Evolutionary conservation across 1,139 yeast genomes (phyloP).

Genomic region (Saccharomyces hybrid): DNA sequence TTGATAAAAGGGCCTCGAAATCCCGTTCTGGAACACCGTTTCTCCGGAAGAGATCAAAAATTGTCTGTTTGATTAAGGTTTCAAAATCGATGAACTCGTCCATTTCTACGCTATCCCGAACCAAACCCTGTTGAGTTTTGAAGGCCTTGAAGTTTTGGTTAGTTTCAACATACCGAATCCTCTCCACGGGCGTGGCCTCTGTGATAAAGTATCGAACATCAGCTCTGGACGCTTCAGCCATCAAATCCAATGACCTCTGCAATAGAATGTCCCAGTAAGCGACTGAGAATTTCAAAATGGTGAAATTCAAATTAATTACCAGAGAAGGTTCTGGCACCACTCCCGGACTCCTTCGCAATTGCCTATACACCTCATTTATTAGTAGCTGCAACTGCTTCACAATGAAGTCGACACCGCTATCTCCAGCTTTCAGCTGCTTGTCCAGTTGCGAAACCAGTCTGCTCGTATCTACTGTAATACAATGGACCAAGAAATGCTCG

Average conservation of each 20-base stretch:
- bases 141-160: constrained; percentile 6
- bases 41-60: constrained; percentile 7
- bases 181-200: constrained; percentile 7
- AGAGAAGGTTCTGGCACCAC: neutral
- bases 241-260: neutral
- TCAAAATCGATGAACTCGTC: constrained; percentile 9
- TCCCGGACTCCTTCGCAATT: neutral
- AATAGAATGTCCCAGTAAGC: constrained; percentile 11
- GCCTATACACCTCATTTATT: neutral
- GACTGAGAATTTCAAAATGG: constrained; percentile 8
- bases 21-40: constrained; percentile 9
- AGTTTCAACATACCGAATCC: constrained; percentile 7
- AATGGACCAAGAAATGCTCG: neutral
- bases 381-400: neutral
- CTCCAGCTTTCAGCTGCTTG: neutral
- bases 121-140: neutral
- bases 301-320: constrained; percentile 8
- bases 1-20: constrained; percentile 7
- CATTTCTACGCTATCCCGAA: neutral
- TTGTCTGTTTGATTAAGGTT: constrained; percentile 8
- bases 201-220: constrained; percentile 6
- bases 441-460: neutral
- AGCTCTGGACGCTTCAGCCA: neutral
- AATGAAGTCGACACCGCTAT: neutral
- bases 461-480: neutral